Evolutionary conservation across 352 stramenopile genomes (phyloP).

Genomic region (Pythium dissimile): DNA sequence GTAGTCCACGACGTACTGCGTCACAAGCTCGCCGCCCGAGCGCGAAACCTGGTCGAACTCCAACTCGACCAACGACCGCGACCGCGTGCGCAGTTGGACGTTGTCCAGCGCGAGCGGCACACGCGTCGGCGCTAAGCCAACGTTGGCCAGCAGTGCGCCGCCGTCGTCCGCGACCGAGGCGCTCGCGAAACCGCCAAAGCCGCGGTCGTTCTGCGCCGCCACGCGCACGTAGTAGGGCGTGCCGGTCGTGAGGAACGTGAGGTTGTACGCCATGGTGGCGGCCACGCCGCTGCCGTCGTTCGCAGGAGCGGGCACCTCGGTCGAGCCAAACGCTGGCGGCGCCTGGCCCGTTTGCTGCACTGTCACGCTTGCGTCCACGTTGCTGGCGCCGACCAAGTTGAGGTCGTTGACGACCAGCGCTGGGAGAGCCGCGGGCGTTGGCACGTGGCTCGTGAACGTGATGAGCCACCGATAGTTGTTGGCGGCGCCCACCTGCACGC

Average conservation of each 20-base stretch:
- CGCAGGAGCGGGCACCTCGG: constrained; percentile 20
- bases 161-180: constrained; percentile 7
- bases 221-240: constrained; percentile 79
- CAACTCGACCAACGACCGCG: constrained; percentile 38
- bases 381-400: constrained; percentile 25
- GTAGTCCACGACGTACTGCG: constrained; percentile 55
- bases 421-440: constrained; percentile 29
- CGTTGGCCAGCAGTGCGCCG: not conserved
- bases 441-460: constrained; percentile 80
- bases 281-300: not conserved
- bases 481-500: constrained; percentile 45
- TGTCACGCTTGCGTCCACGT: constrained; percentile 27
- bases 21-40: constrained; percentile 53
- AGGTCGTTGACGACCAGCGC: constrained; percentile 53
- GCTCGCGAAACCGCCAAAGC: constrained; percentile 63
- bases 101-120: constrained; percentile 49
- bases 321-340: constrained; percentile 36
- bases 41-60: constrained; percentile 54
- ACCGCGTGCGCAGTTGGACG: constrained; percentile 32
- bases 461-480: constrained; percentile 88
- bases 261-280: constrained; percentile 40
- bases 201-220: constrained; percentile 77
- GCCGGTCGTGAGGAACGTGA: constrained; percentile 51
- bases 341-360: constrained; percentile 24
- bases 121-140: constrained; percentile 43